A percentile compares a stretch with the other conserved stretches of the same genome.
These are phyloP conservation scores for Yarrowia bubula DNA, from an alignment of 805 yeast species.

Conservation along the genomic window DNA sequence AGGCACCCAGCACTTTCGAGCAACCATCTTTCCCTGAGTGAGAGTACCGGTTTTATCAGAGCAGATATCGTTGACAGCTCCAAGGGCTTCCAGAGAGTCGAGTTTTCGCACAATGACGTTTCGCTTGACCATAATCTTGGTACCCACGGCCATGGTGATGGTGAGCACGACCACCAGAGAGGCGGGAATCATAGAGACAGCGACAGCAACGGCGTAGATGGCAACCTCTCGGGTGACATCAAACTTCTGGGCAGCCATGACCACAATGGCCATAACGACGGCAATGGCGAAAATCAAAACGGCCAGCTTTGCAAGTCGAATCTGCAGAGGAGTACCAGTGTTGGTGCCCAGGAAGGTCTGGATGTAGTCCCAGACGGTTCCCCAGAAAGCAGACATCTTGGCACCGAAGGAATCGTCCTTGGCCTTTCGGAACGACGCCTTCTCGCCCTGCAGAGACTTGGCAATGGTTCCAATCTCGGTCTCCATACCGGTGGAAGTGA, in stretches of 20 bases:
- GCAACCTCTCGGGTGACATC: conserved; percentile 75
- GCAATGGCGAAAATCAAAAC: conserved; percentile 69
- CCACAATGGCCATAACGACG: conserved; percentile 78
- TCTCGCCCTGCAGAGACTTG: conserved; percentile 49
- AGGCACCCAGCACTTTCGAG: conserved; percentile 69
- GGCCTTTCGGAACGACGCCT: conserved; percentile 43
- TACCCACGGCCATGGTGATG: conserved; percentile 80
- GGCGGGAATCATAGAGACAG: conserved; percentile 78
- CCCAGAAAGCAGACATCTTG: conserved; percentile 46
- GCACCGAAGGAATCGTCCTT: conserved; percentile 46
- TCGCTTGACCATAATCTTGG: conserved; percentile 64
- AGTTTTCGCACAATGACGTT: conserved; percentile 73
- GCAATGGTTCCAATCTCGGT: conserved; percentile 80
- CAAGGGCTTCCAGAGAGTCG: conserved; percentile 75
- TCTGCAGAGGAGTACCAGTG: conserved; percentile 82
- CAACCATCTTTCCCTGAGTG: conserved; percentile 77
- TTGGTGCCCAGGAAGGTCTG: conserved; percentile 73
- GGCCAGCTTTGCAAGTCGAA: conserved; percentile 73
- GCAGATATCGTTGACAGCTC: conserved; percentile 75
- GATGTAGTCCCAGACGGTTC: conserved; percentile 52
- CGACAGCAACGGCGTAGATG: conserved; percentile 83
- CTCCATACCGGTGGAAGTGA: conserved; percentile 59
- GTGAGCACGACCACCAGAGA: conserved; percentile 76
- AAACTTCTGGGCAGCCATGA: conserved; percentile 80
- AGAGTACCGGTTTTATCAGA: conserved; percentile 83